Percentiles rank a stretch among this genome's conserved stretches.
Conservation (phyloP, 2,329 filamentous ascomycete species). For the Phoma sp. region DNA sequence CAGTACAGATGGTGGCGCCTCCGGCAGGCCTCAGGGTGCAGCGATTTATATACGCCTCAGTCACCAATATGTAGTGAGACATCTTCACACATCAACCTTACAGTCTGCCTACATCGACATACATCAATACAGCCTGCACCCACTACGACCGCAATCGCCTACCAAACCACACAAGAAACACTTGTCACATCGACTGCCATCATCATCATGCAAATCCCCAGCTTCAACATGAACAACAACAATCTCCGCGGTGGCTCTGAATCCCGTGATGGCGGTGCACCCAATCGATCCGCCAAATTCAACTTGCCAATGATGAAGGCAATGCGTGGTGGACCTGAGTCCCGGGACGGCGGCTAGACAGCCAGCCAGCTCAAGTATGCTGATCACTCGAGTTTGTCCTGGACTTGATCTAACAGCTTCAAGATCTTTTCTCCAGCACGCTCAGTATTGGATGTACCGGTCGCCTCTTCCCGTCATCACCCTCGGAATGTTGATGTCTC, state of each 20-base stretch:
- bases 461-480: background rate
- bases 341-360: conserved; percentile 42
- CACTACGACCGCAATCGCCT: conserved; percentile 18
- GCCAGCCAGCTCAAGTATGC: conserved; percentile 11
- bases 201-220: conserved; percentile 11
- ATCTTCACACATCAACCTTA: conserved; percentile 11
- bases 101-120: conserved; percentile 14
- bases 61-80: background rate
- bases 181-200: background rate
- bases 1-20: conserved; percentile 32
- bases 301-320: conserved; percentile 25
- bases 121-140: conserved; percentile 7
- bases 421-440: conserved; percentile 11
- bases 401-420: conserved; percentile 18
- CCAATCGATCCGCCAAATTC: conserved; percentile 29
- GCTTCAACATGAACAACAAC: conserved; percentile 24
- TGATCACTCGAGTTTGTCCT: conserved; percentile 1
- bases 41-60: conserved; percentile 25
- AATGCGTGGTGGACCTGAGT: conserved; percentile 28
- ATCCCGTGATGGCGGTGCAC: conserved; percentile 44
- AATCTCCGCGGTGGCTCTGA: conserved; percentile 20
- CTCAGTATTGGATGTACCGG: conserved; percentile 2
- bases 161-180: conserved; percentile 23
- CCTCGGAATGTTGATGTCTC: background rate
- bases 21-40: conserved; percentile 33